Conservation (phyloP, 1,139 yeast species). For the Debaryomyces udenii region DNA sequence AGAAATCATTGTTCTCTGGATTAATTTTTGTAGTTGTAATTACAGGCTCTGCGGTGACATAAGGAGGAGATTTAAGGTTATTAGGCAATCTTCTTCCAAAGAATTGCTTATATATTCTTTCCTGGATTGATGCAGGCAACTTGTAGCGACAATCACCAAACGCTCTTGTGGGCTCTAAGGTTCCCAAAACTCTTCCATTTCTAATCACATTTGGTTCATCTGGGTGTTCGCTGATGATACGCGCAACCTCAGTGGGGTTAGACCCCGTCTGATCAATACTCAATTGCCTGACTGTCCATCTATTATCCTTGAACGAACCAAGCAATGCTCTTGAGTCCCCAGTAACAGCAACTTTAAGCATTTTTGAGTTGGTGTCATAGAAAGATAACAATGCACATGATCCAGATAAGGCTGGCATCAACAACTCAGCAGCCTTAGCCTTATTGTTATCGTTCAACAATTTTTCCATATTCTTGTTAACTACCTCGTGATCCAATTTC, state of each 20-base stretch:
- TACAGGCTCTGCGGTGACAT: constrained; percentile 96
- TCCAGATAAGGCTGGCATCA: constrained; percentile 94
- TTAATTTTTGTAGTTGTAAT: constrained; percentile 78
- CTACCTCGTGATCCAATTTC: constrained; percentile 84
- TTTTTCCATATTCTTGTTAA: constrained; percentile 69
- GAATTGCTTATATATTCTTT: constrained; percentile 69
- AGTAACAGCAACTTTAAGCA: constrained; percentile 87
- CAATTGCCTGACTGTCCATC: constrained; percentile 87
- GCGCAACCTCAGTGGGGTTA: constrained; percentile 81
- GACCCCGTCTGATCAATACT: constrained; percentile 95
- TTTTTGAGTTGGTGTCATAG: constrained; percentile 74
- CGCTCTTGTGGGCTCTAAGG: constrained; percentile 95
- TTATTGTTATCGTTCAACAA: constrained; percentile 64
- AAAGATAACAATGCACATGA: constrained; percentile 89
- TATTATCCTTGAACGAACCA: constrained; percentile 70
- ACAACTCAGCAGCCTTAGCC: constrained; percentile 67
- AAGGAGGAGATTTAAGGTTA: constrained; percentile 86
- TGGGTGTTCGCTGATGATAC: constrained; percentile 88
- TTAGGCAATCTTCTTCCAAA: constrained; percentile 85
- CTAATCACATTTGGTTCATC: constrained; percentile 82
- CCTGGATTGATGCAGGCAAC: constrained; percentile 73
- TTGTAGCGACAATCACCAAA: constrained; percentile 97
- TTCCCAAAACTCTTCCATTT: constrained; percentile 89
- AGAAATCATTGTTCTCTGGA: constrained; percentile 75
- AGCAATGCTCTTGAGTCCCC: constrained; percentile 95